These are phyloP conservation scores for Phaeosphaeriaceae sp. DNA, from an alignment of 2,329 filamentous ascomycete species.

Conservation along the genomic window DNA sequence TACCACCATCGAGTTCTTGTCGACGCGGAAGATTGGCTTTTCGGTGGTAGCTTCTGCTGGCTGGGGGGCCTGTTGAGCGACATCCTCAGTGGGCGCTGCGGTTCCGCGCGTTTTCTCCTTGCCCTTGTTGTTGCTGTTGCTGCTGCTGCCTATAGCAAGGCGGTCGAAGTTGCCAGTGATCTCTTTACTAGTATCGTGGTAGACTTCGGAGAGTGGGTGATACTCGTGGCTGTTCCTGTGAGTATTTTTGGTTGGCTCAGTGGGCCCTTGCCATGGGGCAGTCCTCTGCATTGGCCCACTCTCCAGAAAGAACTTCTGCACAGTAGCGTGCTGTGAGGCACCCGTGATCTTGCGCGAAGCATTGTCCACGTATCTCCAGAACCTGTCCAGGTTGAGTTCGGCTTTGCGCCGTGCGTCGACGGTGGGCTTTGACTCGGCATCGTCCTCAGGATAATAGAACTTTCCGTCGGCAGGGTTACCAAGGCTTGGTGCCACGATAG, in stretches of 20 bases:
- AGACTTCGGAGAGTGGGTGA: background rate
- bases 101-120: conserved; percentile 15
- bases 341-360: background rate
- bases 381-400: background rate
- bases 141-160: background rate
- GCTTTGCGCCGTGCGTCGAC: background rate
- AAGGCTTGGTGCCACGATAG: background rate
- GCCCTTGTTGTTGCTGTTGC: background rate
- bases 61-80: background rate
- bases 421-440: conserved; percentile 19
- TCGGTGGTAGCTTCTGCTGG: background rate
- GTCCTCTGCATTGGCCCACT: background rate
- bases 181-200: conserved; percentile 15
- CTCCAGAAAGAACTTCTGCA: background rate
- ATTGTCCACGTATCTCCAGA: background rate
- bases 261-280: background rate
- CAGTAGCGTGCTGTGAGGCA: background rate
- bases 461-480: background rate
- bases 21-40: conserved; percentile 36
- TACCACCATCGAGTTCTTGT: conserved; percentile 50
- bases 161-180: conserved; percentile 17
- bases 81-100: background rate
- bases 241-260: background rate
- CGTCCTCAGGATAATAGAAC: conserved; percentile 54
- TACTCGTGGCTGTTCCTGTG: background rate